Base-by-base conservation (phyloP, 768 basidiomycete species). In the Mycena indigotica region DNA sequence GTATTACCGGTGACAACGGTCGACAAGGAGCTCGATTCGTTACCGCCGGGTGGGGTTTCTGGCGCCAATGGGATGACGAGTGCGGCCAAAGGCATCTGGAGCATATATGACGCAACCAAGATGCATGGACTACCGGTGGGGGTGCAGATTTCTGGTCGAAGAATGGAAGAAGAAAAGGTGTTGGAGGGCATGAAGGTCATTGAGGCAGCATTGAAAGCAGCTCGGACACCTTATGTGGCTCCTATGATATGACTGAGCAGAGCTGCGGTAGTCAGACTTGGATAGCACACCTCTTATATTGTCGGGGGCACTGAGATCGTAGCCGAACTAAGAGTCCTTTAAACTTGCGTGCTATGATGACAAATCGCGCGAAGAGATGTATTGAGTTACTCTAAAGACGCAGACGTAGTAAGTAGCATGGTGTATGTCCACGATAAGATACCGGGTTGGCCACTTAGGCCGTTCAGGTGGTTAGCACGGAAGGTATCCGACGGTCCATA, bases 91-190 rank as follows among this genome's bases (percentile, higher is more conserved):
- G 65, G 62, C n/a, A 79, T 77, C 2, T 81, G 77, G 59, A 67
- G 74, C 0, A 75, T 79, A 2, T 91, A 89, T 51, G 79, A 88
- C 50, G 77, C 82, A 1, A 72, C 80, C 15, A 77, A 79, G 57
- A 88, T 88, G 84, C 78, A 85, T 55, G 88, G 88, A 5, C 72
- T 89, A 4, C 87, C 89, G 0, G 66, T 90, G 1, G 85, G 86
- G 1, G 81, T 89, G 12, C 87, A 90, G 66, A 69, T 90, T 28
- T 77, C 83, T 1, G 87, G 86, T 1, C 72, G 79, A 44, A 73
- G 84, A 39, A 76, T 88, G 38, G 84, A 88, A 67, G 89, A 91
- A 70, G 89, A 91, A 70, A 85, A 85, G 65, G 87, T 88, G 2
- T 60, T 90, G 5, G 82, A 84, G 64, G 86, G 83, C 2, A 88